phyloP scores from a whole-genome alignment of 192 early-diverging fungal species.

The Entomortierella lignicola region DNA sequence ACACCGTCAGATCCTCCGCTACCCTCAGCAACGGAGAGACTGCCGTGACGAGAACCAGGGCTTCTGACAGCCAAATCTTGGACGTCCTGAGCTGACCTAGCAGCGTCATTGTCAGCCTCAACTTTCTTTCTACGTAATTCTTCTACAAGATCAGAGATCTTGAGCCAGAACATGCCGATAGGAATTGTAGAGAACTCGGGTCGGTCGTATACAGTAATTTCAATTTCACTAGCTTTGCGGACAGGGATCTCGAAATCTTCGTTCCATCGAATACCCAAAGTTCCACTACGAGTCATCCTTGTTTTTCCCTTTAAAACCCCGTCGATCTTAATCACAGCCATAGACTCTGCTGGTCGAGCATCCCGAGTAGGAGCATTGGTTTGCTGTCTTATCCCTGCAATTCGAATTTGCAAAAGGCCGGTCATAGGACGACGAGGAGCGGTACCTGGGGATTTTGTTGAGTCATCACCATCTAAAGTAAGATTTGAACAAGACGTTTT shows the following conservation, averaged over 20 bases:
- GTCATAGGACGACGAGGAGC: constrained; percentile 76
- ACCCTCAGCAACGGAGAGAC: constrained; percentile 4
- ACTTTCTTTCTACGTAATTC: constrained; percentile 80
- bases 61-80: constrained; percentile 36
- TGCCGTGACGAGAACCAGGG: constrained; percentile 12
- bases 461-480: constrained; percentile 39
- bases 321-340: constrained; percentile 86
- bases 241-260: constrained; percentile 90
- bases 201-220: constrained; percentile 91
- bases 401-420: constrained; percentile 74
- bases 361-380: constrained; percentile 68
- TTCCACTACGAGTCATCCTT: constrained; percentile 63
- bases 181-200: constrained; percentile 71
- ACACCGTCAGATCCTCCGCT: constrained; percentile 62
- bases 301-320: constrained; percentile 82
- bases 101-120: constrained; percentile 68
- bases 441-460: constrained; percentile 55
- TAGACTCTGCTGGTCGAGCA: constrained; percentile 71
- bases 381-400: constrained; percentile 68
- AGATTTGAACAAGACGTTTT: neutral
- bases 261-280: constrained; percentile 76
- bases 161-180: constrained; percentile 93
- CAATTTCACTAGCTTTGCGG: constrained; percentile 91
- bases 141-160: constrained; percentile 92
- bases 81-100: constrained; percentile 55